These are phyloP conservation scores for Apiotrichum gracile DNA, from an alignment of 1,284 basidiomycete species.

Conservation along the genomic window DNA sequence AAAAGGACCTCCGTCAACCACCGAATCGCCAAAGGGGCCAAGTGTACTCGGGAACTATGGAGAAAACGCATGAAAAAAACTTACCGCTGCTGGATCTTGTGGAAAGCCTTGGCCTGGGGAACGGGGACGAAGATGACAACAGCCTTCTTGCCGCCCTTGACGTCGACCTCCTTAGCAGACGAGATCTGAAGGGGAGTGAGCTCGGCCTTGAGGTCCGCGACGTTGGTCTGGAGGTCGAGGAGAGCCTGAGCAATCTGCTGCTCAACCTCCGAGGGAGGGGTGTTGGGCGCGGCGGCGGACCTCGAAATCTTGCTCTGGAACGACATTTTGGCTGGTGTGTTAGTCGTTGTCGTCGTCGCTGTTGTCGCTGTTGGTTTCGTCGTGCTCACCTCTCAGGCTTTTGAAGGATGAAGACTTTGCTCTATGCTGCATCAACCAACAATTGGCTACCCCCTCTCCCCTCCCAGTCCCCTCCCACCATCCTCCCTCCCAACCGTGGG, in stretches of 20 bases:
- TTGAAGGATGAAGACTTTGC: background rate
- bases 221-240: conserved; percentile 95
- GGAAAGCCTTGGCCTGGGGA: conserved; percentile 97
- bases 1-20: conserved; percentile 48
- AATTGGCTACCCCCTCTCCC: background rate
- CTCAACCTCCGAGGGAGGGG: conserved; percentile 88
- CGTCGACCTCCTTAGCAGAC: conserved; percentile 96
- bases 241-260: conserved; percentile 90
- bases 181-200: conserved; percentile 94
- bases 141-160: conserved; percentile 98
- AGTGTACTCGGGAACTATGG: conserved; percentile 2
- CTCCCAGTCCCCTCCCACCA: no score
- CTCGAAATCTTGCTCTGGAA: conserved; percentile 18
- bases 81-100: conserved; percentile 95
- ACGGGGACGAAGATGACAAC: conserved; percentile 98
- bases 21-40: conserved; percentile 10
- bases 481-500: no score
- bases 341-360: background rate
- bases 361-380: background rate
- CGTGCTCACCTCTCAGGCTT: background rate
- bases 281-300: conserved; percentile 84
- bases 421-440: background rate
- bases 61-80: conserved; percentile 38
- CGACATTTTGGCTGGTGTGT: conserved; percentile 11
- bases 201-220: conserved; percentile 95